Evolutionary conservation across 192 early-diverging fungal genomes (phyloP), one percentile per base, ranked within the genome.

Genomic region (Linnemannia zychae): DNA sequence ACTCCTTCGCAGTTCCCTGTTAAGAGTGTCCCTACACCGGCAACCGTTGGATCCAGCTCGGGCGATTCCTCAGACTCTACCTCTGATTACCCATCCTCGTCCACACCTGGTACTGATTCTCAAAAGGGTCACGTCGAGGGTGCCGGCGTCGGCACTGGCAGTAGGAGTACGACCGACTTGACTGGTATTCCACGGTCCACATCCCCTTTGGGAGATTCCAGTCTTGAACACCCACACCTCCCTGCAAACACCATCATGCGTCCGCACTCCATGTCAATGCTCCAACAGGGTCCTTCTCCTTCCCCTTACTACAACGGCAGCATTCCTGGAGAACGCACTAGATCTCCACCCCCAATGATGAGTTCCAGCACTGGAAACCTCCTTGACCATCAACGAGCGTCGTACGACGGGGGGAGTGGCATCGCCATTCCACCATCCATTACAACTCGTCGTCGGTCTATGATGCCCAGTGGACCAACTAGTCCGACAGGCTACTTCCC

Each of bases 391-490:
- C 33, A 20, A 68, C 5, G 44, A 9, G n/a, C 44, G 0, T 46
- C 69, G 15, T 38, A n/a, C 46, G 49, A 47, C 65, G 36, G 28
- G 33, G 28, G 52, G 7, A 63, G 28, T 31, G 11, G 49, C 1
- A 24, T 85, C 0, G 57, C 49, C 13, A 85, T 85, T 40, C 83
- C 83, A 7, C 83, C 83, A 1, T 76, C 83, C 16, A 85, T 85
- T 47, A 85, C 83, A 0, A 79, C 83, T 0, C 77, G 83, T 31
- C 67, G 67, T 1, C 57, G 83, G 36, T 85, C 82, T 15, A n/a
- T 49, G 57, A 67, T 85, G 83, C 76, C 65, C 13, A 4, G 37
- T 33, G 67, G 67, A 71, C 31, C 47, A 38, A 7, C 49, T 22
- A 44, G 71, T 73, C 37, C 69, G 2, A 40, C 38, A 17, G 37